Evolutionary conservation across 140 eudicot species (phyloP), one percentile per base, ranked within the genome.

Genomic region (Ambrosia hybrid): DNA sequence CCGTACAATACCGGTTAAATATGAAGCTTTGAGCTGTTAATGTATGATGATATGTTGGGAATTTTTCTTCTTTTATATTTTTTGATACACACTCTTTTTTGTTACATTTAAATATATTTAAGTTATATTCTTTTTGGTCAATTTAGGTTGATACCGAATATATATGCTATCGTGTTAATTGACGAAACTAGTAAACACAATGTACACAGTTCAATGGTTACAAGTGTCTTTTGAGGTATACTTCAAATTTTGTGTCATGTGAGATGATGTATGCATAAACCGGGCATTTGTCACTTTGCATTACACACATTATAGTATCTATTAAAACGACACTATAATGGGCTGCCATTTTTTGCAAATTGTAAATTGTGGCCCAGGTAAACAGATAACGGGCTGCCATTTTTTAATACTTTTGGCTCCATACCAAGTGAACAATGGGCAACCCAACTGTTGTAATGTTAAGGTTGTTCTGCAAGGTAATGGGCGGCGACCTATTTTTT

Each of bases 21-120:
- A 85, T 34, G 98, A 93, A 75, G 97, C 88, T 14, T 71, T 94
- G 34, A 94, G 94, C 84, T 94, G 99, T 80, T 93, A 62, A 13
- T 21, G 58, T 63, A 3, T 11, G 26, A 21, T 21, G 26, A 21
- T 21, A 21, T 21, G 26, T 21, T 21, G 80, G 82, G 70, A 82
- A 83, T 71, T 87, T 92, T 89, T 88, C 89, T 78, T 82, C 79
- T 1, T 58, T 63, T 37, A 11, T 39, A 65, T 66, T 68, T 57
- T 21, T 59, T 3, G 41, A 5, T 59, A 33, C 16, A 58, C 6
- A 21, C 38, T 17, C 37, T 59, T 59, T 59, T 1, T 59, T 3
- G 43, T 59, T 59, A 33, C 9, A 11, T 30, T 30, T 30, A 1
- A 1, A 0, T 2, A 30, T 30, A 21, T 59, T 59, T 59, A 59